These are phyloP conservation scores for Iris pallida DNA, from an alignment of 116 monocot genomes.

Conservation along the genomic window DNA sequence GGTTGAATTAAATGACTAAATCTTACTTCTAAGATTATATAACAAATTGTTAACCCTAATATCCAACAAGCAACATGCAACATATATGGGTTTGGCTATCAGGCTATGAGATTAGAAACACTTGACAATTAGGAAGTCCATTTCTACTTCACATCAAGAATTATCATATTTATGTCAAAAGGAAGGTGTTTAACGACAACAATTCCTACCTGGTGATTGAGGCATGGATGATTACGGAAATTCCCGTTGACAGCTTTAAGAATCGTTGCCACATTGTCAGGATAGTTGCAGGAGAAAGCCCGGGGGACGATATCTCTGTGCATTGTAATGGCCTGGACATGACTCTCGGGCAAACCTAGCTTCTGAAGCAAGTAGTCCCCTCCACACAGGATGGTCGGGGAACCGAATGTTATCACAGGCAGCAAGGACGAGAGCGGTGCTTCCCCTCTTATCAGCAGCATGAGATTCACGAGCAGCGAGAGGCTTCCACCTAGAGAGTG, in stretches of 20 bases:
- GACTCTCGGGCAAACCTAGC: slow-evolving; percentile 58
- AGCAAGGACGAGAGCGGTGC: slow-evolving; percentile 55
- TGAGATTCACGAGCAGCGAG: slow-evolving; percentile 77
- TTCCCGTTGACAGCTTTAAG: slow-evolving; percentile 80
- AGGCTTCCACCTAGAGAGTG: slow-evolving; percentile 97
- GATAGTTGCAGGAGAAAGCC: slow-evolving; percentile 91
- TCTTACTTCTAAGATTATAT: too few species aligned
- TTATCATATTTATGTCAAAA: too few species aligned
- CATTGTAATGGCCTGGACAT: slow-evolving; percentile 77
- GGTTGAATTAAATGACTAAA: too few species aligned
- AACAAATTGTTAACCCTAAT: too few species aligned
- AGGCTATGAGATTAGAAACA: too few species aligned
- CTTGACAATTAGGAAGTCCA: too few species aligned
- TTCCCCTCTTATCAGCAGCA: slow-evolving; percentile 71
- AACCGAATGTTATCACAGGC: slow-evolving; percentile 85
- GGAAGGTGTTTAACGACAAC: too few species aligned
- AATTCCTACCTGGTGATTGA: slow-evolving; percentile 60
- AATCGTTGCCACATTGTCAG: slow-evolving; percentile 70
- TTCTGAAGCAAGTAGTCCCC: slow-evolving; percentile 69
- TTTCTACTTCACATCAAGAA: too few species aligned
- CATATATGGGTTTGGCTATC: too few species aligned
- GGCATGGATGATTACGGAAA: slow-evolving; percentile 84
- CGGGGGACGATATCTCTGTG: slow-evolving; percentile 95
- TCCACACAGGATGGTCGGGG: slow-evolving; percentile 87
- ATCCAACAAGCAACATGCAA: too few species aligned